Base-by-base conservation (phyloP, 805 yeast genomes). In the Sugiyamaella chiloensis region DNA sequence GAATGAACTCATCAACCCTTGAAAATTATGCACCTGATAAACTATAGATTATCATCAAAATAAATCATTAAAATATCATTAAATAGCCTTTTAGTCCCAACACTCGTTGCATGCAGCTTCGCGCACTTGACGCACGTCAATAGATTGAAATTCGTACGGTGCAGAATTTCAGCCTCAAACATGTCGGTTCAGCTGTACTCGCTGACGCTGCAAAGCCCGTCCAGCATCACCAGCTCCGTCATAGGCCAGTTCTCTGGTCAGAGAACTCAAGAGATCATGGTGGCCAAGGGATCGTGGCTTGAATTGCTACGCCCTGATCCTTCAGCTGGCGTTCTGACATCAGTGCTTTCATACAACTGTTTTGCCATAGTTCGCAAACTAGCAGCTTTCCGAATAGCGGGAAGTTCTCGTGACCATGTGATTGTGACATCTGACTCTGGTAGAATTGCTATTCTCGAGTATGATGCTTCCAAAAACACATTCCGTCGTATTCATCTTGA, bases 361-460 rank as follows among this genome's bases (percentile, higher is more conserved):
- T 83, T 83, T 63, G 83, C 85, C 1, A 71, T 76, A 4, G 68
- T 90, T 2, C 71, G 88, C 40, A 52, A 69, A 2, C 65, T 87
- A 8, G 69, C 68, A 4, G 69, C 76, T 20, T 65, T 87, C 46
- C 73, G 79, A 17, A 61, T 75, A 8, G 70, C 78, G 0, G 87
- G 85, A 0, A 60, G 79, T 0, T 61, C 70, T 0, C 71, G 68
- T 46, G 93, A 87, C 53, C 68, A 69, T 23, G 51, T 90, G n/a
- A 75, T 83, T 5, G 60, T 87, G 2, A 77, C 91, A 0, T 80
- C 93, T 0, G 97, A 90, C 59, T 76, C 95, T 1, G 97, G 97
- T 0, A 79, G 79, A 50, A 52, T 89, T 17, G 68, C 79, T 0
- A 60, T 86, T 0, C 64, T 81, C 8, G 76, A 79, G 46, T 73